Evolutionary conservation across 1,139 yeast species (phyloP).

Genomic region (Blastobotrys buckinghamii): DNA sequence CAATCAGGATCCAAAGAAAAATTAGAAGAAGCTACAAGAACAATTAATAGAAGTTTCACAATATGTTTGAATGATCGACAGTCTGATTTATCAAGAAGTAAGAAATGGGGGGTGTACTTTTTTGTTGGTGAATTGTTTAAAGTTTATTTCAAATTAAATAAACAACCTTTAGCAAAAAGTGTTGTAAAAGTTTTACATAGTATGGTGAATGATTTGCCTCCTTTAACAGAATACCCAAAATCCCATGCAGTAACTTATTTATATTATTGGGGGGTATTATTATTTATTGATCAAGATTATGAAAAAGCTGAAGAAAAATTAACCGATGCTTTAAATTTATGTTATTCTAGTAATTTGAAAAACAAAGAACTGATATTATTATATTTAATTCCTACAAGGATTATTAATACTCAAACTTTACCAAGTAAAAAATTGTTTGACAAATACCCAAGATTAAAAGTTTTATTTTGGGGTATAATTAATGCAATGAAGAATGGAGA

Average conservation of each 20-base stretch:
- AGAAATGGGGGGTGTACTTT: constrained; percentile 63
- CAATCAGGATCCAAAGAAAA: constrained; percentile 7
- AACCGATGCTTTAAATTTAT: constrained; percentile 41
- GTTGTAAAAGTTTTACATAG: constrained; percentile 67
- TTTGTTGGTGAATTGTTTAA: constrained; percentile 69
- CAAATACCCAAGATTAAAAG: constrained; percentile 40
- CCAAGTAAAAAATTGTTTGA: constrained; percentile 42
- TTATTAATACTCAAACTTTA: constrained; percentile 29
- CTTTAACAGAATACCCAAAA: constrained; percentile 41
- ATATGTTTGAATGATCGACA: constrained; percentile 75
- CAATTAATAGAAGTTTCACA: constrained; percentile 68
- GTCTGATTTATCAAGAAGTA: constrained; percentile 43
- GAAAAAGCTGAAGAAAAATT: constrained; percentile 45
- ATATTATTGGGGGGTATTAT: constrained; percentile 60
- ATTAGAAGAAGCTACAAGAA: constrained; percentile 50
- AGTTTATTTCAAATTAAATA: constrained; percentile 63
- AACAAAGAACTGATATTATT: constrained; percentile 36
- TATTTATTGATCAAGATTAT: constrained; percentile 59
- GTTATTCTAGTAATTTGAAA: constrained; percentile 25
- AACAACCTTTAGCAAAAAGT: constrained; percentile 71
- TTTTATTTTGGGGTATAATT: constrained; percentile 47
- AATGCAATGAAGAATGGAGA: constrained; percentile 51
- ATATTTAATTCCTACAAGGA: constrained; percentile 35
- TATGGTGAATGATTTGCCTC: constrained; percentile 49
- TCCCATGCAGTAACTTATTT: constrained; percentile 54